These are phyloP conservation scores for Pseudonectria foliicola DNA, from an alignment of 2,329 filamentous ascomycete genomes.

Conservation along the genomic window DNA sequence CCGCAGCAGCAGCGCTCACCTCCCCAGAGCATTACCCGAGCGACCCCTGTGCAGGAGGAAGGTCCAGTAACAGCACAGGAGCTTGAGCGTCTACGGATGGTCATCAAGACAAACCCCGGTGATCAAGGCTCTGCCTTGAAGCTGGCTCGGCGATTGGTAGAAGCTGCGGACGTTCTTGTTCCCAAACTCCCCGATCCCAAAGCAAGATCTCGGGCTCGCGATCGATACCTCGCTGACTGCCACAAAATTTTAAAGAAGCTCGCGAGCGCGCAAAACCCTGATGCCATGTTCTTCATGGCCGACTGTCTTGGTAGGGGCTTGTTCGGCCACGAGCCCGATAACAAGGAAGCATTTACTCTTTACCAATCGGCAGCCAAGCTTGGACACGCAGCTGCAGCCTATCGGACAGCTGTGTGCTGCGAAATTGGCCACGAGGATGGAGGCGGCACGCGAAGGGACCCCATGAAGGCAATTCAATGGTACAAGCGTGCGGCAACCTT, in stretches of 20 bases:
- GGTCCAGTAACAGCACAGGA: constrained; percentile 66
- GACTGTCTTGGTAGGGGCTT: constrained; percentile 80
- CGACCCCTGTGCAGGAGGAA: constrained; percentile 24
- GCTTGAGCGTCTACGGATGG: constrained; percentile 65
- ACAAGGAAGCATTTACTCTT: constrained; percentile 85
- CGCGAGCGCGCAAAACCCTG: constrained; percentile 61
- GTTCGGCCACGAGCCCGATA: constrained; percentile 71
- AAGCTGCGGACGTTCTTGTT: constrained; percentile 73
- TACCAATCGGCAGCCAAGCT: constrained; percentile 92
- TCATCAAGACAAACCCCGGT: constrained; percentile 61
- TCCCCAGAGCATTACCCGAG: constrained; percentile 12
- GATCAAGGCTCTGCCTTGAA: constrained; percentile 66
- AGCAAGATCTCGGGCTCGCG: constrained; percentile 65
- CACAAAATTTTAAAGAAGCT: constrained; percentile 91
- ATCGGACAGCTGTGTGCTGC: constrained; percentile 92
- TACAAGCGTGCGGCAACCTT: constrained; percentile 88
- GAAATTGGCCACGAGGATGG: constrained; percentile 93
- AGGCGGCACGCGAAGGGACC: constrained; percentile 85
- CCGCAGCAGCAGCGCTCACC: constrained; percentile 24
- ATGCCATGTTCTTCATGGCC: constrained; percentile 90
- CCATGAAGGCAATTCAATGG: constrained; percentile 94
- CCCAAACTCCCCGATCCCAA: constrained; percentile 59
- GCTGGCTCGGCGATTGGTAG: constrained; percentile 76
- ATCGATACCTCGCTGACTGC: constrained; percentile 78
- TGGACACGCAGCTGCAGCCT: constrained; percentile 79